Evolutionary conservation across 495 filamentous ascomycete genomes (phyloP), one percentile per base, ranked within the genome.

Genomic region (Penicillium ucsense): DNA sequence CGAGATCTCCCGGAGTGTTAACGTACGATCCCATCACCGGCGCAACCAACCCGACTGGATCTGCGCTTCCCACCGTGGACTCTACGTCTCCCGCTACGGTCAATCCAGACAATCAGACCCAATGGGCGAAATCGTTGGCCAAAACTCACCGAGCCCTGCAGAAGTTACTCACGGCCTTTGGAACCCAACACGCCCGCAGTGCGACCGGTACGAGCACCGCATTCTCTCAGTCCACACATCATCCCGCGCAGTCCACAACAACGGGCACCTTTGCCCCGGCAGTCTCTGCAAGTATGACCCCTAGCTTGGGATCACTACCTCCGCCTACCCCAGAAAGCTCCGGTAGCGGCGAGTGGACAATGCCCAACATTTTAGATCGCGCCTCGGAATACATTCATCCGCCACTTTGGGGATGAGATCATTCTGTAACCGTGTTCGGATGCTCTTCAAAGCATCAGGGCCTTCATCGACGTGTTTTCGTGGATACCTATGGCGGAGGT

Each of bases 311-410:
- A 10, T 73, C 70, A 8, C 57, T 72, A 6, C 68, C 70, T 20
- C 71, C 71, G 1, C 67, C 68, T 35, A 75, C 71, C 1, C 71
- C 71, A 5, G 71, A 75, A 44, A 73, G 70, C 53, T 71, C 71
- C 8, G 67, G 62, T 27, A 73, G 71, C 45, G 64, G 71, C 7
- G 71, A 75, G 50, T 75, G 70, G 71, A 59, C 70, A 27, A 63
- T 70, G 9, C 70, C 68, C 3, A 72, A 68, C 46, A 58, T 75
- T 29, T 37, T 75, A 11, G 71, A 73, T 42, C 65, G 71, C 12
- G 71, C 71, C 11, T 58, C 63, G 30, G 71, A 75, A 50, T 75
- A 72, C 46, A 73, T 75, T 30, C 71, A 75, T 37, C 68, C 71
- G 12, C 70, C 71, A 4, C 53, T 75, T 27, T 73, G 71, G 71